These are phyloP conservation scores for Microsporum audouinii DNA, from an alignment of 2,329 filamentous ascomycete genomes.

Conservation along the genomic window DNA sequence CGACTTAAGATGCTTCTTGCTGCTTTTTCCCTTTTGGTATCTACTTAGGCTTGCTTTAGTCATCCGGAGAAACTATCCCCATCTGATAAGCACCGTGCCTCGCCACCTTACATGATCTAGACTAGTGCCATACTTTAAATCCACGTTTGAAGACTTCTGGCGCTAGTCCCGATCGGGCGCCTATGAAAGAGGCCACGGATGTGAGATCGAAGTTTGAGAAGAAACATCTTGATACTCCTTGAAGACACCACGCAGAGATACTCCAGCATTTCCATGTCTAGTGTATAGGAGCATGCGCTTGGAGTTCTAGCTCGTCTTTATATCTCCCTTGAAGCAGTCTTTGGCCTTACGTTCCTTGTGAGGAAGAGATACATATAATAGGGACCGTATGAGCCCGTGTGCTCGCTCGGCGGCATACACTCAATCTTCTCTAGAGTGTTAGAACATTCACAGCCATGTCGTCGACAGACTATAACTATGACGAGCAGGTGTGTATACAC, in stretches of 20 bases:
- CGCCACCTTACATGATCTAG: background rate
- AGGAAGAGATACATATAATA: background rate
- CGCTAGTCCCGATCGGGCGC: slow-evolving; percentile 1
- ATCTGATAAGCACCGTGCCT: background rate
- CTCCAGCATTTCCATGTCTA: background rate
- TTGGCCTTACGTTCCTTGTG: background rate
- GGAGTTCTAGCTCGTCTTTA: background rate
- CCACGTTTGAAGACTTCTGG: background rate
- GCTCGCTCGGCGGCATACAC: background rate
- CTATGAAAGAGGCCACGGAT: slow-evolving; percentile 5
- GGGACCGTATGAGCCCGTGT: slow-evolving; percentile 1
- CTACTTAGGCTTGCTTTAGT: background rate
- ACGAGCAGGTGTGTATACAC: slow-evolving; percentile 58
- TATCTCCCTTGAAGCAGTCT: background rate
- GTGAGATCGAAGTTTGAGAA: background rate
- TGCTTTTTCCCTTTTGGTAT: too few relatives aligned
- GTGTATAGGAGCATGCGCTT: background rate
- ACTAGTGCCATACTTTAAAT: background rate
- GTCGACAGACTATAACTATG: slow-evolving; percentile 95
- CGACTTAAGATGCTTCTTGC: too few relatives aligned
- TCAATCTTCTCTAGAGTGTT: background rate
- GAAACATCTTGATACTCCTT: background rate
- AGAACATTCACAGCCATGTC: slow-evolving; percentile 41
- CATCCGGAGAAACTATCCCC: slow-evolving; percentile 1
- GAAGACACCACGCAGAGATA: background rate